Conservation (phyloP, 2,329 filamentous ascomycete species). For the Cladorrhinum sp. region DNA sequence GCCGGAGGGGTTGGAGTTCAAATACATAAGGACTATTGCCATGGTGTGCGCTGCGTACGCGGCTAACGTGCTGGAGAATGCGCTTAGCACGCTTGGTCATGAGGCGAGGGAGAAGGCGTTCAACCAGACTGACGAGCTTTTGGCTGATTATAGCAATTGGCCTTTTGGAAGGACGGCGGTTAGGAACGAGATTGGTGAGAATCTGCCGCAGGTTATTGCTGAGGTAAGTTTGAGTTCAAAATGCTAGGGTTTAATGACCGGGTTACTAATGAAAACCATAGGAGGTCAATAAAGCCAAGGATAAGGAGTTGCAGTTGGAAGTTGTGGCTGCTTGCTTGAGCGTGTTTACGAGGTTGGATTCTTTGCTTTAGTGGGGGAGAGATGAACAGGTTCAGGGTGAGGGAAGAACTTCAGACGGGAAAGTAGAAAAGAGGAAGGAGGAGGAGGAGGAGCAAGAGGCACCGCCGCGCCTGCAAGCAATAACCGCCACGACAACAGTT, state of each 20-base stretch:
- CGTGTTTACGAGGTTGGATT: slow-evolving; percentile 97
- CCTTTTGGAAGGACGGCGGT: slow-evolving; percentile 86
- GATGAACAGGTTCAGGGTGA: no score
- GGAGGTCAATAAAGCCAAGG: slow-evolving; percentile 81
- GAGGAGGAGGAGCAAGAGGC: background rate
- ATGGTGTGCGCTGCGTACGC: slow-evolving; percentile 99
- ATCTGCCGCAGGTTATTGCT: slow-evolving; percentile 79
- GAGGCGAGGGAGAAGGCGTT: slow-evolving; percentile 93
- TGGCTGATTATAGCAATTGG: slow-evolving; percentile 97
- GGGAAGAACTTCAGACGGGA: no score
- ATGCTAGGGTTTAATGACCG: background rate
- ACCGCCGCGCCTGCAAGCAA: no score
- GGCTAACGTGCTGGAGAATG: slow-evolving; percentile 96
- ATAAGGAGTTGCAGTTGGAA: slow-evolving; percentile 94
- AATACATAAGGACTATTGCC: slow-evolving; percentile 84
- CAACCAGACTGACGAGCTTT: slow-evolving; percentile 91
- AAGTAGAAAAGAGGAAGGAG: background rate
- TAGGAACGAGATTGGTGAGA: slow-evolving; percentile 81
- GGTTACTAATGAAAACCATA: slow-evolving; percentile 29
- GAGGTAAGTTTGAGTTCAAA: slow-evolving; percentile 53
- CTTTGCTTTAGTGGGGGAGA: slow-evolving; percentile 65
- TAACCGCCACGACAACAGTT: no score
- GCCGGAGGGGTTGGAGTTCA: slow-evolving; percentile 90
- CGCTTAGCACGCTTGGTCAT: slow-evolving; percentile 88
- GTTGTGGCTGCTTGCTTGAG: slow-evolving; percentile 94